Evolutionary conservation across 371 early-diverging fungal species (phyloP), one percentile per base, ranked within the genome.

Genomic region (Mortierella sp.): DNA sequence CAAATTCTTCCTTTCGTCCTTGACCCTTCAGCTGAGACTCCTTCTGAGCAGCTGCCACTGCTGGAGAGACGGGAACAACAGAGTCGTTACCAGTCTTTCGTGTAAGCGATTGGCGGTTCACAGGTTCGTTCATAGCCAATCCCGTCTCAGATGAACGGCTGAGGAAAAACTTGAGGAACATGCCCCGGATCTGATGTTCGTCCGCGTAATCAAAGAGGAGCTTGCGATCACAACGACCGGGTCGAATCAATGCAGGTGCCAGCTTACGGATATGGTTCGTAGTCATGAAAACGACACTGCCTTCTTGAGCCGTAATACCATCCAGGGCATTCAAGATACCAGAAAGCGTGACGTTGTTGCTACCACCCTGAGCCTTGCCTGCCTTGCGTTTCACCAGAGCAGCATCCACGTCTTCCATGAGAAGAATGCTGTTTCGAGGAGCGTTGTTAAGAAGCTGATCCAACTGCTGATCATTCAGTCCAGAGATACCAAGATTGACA

Each of bases 341-440:
- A 11, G 92, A 86, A 72, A 96, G 88, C 16, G 94, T 92, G 21
- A 73, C 72, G 43, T 70, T 72, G 62, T 81, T 75, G 51, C 64
- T 56, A 44, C 81, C 79, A 7, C 43, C 52, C 57, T 76, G 72
- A 6, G 67, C 67, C 56, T 69, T 51, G 53, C 82, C 68, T 47
- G 77, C 62, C 53, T 81, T 60, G 48, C 85, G 74, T 57, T 72
- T 71, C 43, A 82, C 71, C 61, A 84, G 81, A 48, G 88, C 86
- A 9, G 96, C 90, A 82, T 96, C 96, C 9, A 95, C 88, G 79
- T 96, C 96, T 75, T 96, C 96, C 76, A 96, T 91, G 23, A 95
- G 92, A 48, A 95, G 86, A 51, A 96, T 92, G 37, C 90, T 84
- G 71, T 93, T 93, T 14, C 90, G 87, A 60, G 96, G 92, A 29